Conservation (phyloP, 2,329 filamentous ascomycete species). For the Orbilia quercus region DNA sequence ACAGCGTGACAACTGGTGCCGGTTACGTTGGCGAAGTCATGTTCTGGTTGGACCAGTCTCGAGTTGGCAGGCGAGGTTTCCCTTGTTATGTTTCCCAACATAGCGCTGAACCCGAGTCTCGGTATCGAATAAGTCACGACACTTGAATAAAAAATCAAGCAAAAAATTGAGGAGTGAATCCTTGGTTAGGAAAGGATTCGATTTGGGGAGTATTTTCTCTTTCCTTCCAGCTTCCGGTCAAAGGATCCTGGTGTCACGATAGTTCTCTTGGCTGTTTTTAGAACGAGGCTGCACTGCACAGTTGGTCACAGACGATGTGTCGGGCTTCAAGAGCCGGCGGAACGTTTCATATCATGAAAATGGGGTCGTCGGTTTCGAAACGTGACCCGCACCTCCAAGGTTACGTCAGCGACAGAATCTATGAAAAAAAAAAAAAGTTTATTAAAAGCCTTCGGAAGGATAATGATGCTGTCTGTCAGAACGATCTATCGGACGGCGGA, state of each 20-base stretch:
- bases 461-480: no score
- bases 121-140: slow-evolving; percentile 48
- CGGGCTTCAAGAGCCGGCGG: no score
- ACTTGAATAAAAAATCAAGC: slow-evolving; percentile 5
- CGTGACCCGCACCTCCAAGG: neutral
- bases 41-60: neutral
- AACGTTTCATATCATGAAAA: slow-evolving; percentile 24
- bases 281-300: no score
- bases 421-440: slow-evolving; percentile 14
- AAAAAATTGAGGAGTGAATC: no score
- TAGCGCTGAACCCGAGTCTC: slow-evolving; percentile 33
- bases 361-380: neutral
- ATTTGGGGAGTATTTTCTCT: neutral
- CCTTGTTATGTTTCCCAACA: slow-evolving; percentile 28
- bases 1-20: slow-evolving; percentile 4
- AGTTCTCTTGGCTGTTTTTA: no score
- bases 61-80: slow-evolving; percentile 20
- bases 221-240: neutral
- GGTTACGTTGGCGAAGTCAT: no score
- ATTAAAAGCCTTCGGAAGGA: slow-evolving; percentile 12
- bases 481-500: neutral
- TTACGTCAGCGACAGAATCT: neutral
- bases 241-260: neutral
- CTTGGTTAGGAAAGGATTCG: neutral
- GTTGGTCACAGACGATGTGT: no score